Percentiles rank a stretch among this genome's conserved stretches.
phyloP scores from a whole-genome alignment of 306 rosid species.

The Quercus agrifolia region DNA sequence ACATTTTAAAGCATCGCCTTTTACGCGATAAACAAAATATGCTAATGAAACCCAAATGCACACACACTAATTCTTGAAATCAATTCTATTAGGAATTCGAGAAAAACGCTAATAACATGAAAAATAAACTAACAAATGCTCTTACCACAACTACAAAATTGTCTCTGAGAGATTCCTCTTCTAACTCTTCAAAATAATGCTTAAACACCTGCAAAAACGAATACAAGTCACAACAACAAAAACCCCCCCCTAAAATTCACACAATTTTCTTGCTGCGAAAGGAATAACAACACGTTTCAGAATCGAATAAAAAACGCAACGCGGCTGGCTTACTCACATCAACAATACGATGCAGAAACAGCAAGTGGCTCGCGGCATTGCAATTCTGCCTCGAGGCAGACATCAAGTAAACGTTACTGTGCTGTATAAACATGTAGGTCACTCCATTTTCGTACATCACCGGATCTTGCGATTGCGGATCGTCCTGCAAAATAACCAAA shows the following conservation, averaged over 20 bases:
- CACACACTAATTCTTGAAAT: too few relatives aligned
- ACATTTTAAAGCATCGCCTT: too few relatives aligned
- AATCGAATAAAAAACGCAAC: background rate
- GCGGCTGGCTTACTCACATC: slow-evolving; percentile 51
- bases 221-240: background rate
- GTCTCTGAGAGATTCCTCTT: slow-evolving; percentile 96
- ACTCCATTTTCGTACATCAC: slow-evolving; percentile 83
- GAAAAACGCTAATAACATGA: too few relatives aligned
- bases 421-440: slow-evolving; percentile 92
- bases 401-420: slow-evolving; percentile 90
- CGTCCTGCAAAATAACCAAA: slow-evolving; percentile 56
- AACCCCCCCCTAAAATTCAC: too few relatives aligned
- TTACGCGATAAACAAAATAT: too few relatives aligned
- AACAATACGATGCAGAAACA: slow-evolving; percentile 82
- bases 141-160: slow-evolving; percentile 99
- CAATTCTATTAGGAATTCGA: background rate
- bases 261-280: background rate
- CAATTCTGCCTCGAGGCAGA: slow-evolving; percentile 91
- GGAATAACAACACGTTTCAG: background rate
- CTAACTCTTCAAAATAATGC: slow-evolving; percentile 94
- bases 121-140: background rate
- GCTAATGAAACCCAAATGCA: background rate
- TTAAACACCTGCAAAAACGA: slow-evolving; percentile 73
- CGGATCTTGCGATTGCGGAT: slow-evolving; percentile 92
- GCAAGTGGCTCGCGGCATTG: slow-evolving; percentile 90